These are phyloP conservation scores for Suhomyces kunorum DNA, from an alignment of 1,139 yeast genomes.

Conservation along the genomic window DNA sequence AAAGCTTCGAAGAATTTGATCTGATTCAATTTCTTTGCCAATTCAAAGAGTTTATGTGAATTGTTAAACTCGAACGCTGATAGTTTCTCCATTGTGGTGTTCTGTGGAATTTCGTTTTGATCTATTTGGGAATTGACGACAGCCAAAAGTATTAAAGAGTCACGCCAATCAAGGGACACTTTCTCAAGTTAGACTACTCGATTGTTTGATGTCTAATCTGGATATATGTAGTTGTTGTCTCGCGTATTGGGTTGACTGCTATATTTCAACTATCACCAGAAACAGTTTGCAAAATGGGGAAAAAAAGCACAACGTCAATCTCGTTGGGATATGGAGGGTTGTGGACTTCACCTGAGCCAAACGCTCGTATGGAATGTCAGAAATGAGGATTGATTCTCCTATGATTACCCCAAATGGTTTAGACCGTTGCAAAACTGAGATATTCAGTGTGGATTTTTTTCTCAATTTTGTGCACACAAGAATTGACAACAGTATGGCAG, in stretches of 20 bases:
- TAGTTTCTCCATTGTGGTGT: slow-evolving; percentile 40
- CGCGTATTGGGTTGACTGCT: background rate
- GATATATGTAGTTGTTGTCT: background rate
- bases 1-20: slow-evolving; percentile 57
- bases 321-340: background rate
- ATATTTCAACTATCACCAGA: background rate
- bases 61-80: slow-evolving; percentile 47
- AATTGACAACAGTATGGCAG: background rate
- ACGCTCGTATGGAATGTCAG: background rate
- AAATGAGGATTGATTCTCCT: slow-evolving; percentile 1
- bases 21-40: slow-evolving; percentile 51
- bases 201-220: too few relatives aligned
- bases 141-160: too few relatives aligned
- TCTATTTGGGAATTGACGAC: too few relatives aligned
- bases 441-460: background rate
- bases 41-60: slow-evolving; percentile 39
- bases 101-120: too few relatives aligned
- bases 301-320: background rate
- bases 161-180: too few relatives aligned
- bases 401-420: background rate
- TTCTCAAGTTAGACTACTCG: too few relatives aligned
- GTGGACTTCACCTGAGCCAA: background rate
- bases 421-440: background rate
- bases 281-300: background rate
- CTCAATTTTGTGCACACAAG: slow-evolving; percentile 2